Evolutionary conservation across 2,329 filamentous ascomycete species (phyloP), one percentile per base, ranked within the genome.

Genomic region (Lizonia empirigonia): DNA sequence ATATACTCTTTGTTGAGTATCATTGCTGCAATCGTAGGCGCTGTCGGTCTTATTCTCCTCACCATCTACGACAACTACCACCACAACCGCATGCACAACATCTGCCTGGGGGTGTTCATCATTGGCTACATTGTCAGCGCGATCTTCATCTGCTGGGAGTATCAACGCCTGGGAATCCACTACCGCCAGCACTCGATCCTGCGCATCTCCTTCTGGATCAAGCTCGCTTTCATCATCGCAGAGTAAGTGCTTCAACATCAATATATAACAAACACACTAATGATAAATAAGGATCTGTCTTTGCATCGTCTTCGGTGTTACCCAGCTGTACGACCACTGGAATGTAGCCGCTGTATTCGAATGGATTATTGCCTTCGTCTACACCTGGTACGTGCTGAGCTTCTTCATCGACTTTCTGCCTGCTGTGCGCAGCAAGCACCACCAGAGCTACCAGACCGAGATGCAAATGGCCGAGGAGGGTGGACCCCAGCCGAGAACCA

Each of bases 351-450:
- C 91, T 5, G 77, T 95, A 44, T 73, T 97, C 24, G 93, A 97
- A 76, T 88, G 85, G 85, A 72, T 84, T 53, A 85, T 97, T 58
- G 84, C 91, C 24, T 85, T 96, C 67, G 80, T 96, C 68, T 97
- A 92, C 76, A 90, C 89, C 44, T 88, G 92, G 68, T 97, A 96
- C 76, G 81, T 95, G 55, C 82, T 93, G 56, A 91, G 88, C 55
- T 97, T 96, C 78, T 82, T 88, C 66, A 81, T 97, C 69, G 93
- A 99, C 75, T 84, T 99, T 40, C 81, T 89, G 58, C 94, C 94
- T 0, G 90, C 90, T 9, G 78, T 88, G 2, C 78, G 82, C 55
- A 88, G 85, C 9, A 84, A 81, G 58, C 70, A 76, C 59, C 70
- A 72, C 53, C 68, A 76, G 51, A 67, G 64, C 45, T 53, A 59